Conservation (phyloP, 352 stramenopile genomes). For the Elongisporangium undulatum region DNA sequence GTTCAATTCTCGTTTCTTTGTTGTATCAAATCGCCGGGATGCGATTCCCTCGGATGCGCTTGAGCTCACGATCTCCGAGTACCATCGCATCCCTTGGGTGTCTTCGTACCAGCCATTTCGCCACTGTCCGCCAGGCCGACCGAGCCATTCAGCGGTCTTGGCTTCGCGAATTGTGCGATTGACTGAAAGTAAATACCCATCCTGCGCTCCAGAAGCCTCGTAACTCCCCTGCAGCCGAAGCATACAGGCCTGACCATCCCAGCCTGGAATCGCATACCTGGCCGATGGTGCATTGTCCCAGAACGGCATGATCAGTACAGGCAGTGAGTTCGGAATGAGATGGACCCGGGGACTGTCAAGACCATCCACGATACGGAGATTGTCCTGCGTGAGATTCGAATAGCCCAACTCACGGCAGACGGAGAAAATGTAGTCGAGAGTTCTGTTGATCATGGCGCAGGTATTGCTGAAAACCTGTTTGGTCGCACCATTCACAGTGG, state of each 20-base stretch:
- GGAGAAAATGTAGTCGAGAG: too few relatives aligned
- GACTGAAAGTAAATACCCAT: background rate
- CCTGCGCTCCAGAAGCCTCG: too few relatives aligned
- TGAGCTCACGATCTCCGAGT: slow-evolving; percentile 15
- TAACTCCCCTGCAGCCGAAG: background rate
- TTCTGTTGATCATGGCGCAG: too few relatives aligned
- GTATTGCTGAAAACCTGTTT: too few relatives aligned
- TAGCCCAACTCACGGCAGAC: slow-evolving; percentile 1
- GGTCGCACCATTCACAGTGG: too few relatives aligned
- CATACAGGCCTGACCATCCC: slow-evolving; percentile 7
- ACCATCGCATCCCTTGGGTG: slow-evolving; percentile 13
- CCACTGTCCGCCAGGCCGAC: slow-evolving; percentile 9
- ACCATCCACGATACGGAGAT: slow-evolving; percentile 5
- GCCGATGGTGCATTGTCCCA: slow-evolving; percentile 3
- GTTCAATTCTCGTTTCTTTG: too few relatives aligned
- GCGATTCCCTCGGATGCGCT: too few relatives aligned
- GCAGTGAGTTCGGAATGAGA: background rate
- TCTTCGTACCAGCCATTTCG: slow-evolving; percentile 26
- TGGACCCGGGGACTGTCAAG: too few relatives aligned
- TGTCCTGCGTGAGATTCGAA: slow-evolving; percentile 4
- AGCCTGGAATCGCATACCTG: slow-evolving; percentile 8
- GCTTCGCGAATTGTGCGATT: slow-evolving; percentile 16
- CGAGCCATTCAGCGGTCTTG: slow-evolving; percentile 36
- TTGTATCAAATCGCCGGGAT: too few relatives aligned
- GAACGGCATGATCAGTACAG: background rate